Base-by-base conservation (phyloP, 768 basidiomycete species). In the Mycena amicta region DNA sequence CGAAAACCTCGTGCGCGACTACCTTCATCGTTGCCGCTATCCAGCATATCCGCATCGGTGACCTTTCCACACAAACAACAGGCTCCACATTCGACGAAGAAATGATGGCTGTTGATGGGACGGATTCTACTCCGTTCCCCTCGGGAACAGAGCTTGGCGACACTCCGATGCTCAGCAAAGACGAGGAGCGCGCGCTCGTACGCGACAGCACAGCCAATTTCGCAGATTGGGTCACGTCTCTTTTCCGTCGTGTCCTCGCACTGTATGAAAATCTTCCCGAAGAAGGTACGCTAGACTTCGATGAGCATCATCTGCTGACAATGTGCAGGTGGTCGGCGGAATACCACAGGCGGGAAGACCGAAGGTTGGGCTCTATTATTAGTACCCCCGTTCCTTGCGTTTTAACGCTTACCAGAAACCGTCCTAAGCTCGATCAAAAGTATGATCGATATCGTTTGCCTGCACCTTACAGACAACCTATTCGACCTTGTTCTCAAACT, bases 261-360 rank as follows among this genome's bases (percentile, higher is more conserved):
- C 74, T 98, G 20, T 95, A 90, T 68, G 92, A 95, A 75, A 95
- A 96, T 68, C 77, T 98, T 4, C 95, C 95, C 0, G 96, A 98
- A 70, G 95, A 96, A 73, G 94, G 43, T 45, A 45, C 20, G 43
- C 20, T 23, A 23, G 6, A n/a, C 43, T 45, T 37, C n/a, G n/a
- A 37, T 37, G 8, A 8, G 13, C 43, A 45, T 8, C 43, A 15
- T 23, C 43, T 13, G 20, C 6, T 45, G 20, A 13, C 20, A 13
- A 45, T 45, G 22, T 45, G 13, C 43, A 45, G 43, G 92, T 12
- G 96, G 96, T 4, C 86, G 85, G 75, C 85, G 82, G 73, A 91
- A 91, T 61, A 88, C 82, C 31, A 93, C 92, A 2, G 92, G 92
- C 23, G 92, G 92, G n/a, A 91, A 90, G 70, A 83, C 80, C 74